Conservation (phyloP, 2,329 filamentous ascomycete species). For the Sarocladiaceae sp. region DNA sequence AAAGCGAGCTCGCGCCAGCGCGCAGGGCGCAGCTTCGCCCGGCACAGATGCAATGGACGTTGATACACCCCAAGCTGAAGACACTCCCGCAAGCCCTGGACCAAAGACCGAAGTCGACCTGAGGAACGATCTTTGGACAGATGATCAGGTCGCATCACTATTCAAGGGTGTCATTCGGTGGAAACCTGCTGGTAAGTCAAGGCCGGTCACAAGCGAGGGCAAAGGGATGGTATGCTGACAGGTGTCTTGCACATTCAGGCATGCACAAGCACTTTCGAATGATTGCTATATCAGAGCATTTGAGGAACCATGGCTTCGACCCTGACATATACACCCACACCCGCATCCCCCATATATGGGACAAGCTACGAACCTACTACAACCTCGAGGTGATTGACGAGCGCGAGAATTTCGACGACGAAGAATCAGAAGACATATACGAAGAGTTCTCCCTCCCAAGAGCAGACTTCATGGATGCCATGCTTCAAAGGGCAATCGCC, state of each 20-base stretch:
- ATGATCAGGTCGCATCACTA: constrained; percentile 88
- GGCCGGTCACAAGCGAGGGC: background rate
- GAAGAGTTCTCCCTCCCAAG: constrained; percentile 61
- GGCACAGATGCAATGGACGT: constrained; percentile 56
- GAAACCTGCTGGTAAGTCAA: constrained; percentile 79
- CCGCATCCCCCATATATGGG: constrained; percentile 86
- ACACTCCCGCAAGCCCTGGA: constrained; percentile 30
- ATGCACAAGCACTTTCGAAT: constrained; percentile 95
- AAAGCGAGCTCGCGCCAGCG: constrained; percentile 58
- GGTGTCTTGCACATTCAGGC: constrained; percentile 41
- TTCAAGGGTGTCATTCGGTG: constrained; percentile 90
- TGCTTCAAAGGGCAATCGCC: constrained; percentile 40
- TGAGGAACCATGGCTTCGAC: constrained; percentile 77
- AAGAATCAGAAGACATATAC: constrained; percentile 56
- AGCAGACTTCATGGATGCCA: constrained; percentile 40
- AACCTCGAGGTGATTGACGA: constrained; percentile 84
- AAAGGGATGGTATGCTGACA: background rate
- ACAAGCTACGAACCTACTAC: constrained; percentile 78
- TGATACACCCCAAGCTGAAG: constrained; percentile 51
- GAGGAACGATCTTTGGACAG: constrained; percentile 76
- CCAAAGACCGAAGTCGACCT: background rate
- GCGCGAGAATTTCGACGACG: constrained; percentile 65
- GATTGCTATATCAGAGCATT: constrained; percentile 75
- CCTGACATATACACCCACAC: constrained; percentile 71
- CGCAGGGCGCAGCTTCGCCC: constrained; percentile 47